phyloP scores from a whole-genome alignment of 1,139 yeast genomes.

The Meyerozyma smithsonii region DNA sequence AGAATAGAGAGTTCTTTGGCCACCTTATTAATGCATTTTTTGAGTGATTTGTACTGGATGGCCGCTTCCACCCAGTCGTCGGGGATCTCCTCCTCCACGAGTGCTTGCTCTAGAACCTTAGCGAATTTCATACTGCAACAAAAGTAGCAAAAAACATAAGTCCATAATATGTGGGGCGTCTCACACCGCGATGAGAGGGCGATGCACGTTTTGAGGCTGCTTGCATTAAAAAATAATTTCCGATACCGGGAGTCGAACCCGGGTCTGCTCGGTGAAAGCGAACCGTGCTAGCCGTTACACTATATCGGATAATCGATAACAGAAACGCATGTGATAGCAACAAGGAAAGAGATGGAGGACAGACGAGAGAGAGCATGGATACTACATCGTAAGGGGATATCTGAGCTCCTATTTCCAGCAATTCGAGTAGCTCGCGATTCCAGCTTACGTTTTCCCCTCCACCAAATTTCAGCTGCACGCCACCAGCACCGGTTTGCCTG shows the following conservation, averaged over 20 bases:
- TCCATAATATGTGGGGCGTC: not conserved
- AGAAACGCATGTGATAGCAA: not conserved
- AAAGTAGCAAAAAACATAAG: not conserved
- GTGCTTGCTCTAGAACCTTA: conserved; percentile 59
- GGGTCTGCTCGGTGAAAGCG: conserved; percentile 81
- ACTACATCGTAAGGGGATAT: too few relatives aligned
- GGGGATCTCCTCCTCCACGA: conserved; percentile 59
- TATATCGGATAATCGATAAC: conserved; percentile 48
- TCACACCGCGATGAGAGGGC: not conserved
- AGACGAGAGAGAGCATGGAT: too few relatives aligned
- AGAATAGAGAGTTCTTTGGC: conserved; percentile 53
- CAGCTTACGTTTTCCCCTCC: too few relatives aligned
- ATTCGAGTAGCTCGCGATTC: too few relatives aligned
- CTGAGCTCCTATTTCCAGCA: too few relatives aligned
- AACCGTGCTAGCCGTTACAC: conserved; percentile 83
- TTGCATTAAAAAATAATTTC: conserved; percentile 30
- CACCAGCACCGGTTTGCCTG: too few relatives aligned
- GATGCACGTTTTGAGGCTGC: conserved; percentile 1
- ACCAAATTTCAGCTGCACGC: too few relatives aligned
- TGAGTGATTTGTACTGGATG: conserved; percentile 65
- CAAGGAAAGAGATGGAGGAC: not conserved
- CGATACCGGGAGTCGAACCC: conserved; percentile 84
- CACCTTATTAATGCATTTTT: conserved; percentile 59
- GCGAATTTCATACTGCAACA: conserved; percentile 59
- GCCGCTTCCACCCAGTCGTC: conserved; percentile 66